Evolutionary conservation across 2,329 filamentous ascomycete genomes (phyloP).

Genomic region (Rhynchosporium secalis): DNA sequence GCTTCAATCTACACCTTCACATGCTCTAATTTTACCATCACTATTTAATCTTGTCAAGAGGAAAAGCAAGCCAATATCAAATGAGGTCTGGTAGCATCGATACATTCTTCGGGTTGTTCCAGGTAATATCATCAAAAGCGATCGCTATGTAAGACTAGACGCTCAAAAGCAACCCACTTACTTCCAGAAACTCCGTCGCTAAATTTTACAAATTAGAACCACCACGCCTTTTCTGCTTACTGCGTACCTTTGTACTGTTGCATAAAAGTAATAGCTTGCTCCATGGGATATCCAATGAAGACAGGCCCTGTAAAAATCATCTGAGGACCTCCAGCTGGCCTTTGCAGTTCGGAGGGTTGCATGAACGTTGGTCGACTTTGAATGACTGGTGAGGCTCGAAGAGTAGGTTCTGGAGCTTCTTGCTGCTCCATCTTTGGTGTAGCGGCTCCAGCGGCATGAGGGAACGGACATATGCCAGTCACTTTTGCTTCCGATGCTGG

Average conservation of each 20-base stretch:
- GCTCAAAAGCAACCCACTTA: neutral
- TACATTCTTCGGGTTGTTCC: neutral
- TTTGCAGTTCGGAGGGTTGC: slow-evolving; percentile 43
- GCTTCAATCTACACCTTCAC: no score
- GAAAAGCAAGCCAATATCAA: no score
- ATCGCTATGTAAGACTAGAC: neutral
- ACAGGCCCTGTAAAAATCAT: slow-evolving; percentile 92
- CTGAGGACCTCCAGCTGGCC: slow-evolving; percentile 49
- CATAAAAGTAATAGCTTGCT: slow-evolving; percentile 77
- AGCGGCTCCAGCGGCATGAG: slow-evolving; percentile 40
- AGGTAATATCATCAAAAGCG: neutral
- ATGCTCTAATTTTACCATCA: no score
- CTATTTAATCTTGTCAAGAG: no score
- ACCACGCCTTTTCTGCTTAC: slow-evolving; percentile 11
- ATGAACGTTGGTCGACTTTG: slow-evolving; percentile 54
- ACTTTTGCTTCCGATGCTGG: slow-evolving; percentile 21
- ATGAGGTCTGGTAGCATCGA: neutral
- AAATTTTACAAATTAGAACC: neutral
- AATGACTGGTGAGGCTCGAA: slow-evolving; percentile 32
- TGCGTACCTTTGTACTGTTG: slow-evolving; percentile 45
- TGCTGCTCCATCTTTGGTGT: slow-evolving; percentile 17
- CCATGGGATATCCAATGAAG: slow-evolving; percentile 86
- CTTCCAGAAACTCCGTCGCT: slow-evolving; percentile 1
- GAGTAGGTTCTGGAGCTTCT: slow-evolving; percentile 44
- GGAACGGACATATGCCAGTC: slow-evolving; percentile 38